Evolutionary conservation across 2,329 filamentous ascomycete genomes (phyloP), one percentile per base, ranked within the genome.

Genomic region (Rutstroemia sp.): DNA sequence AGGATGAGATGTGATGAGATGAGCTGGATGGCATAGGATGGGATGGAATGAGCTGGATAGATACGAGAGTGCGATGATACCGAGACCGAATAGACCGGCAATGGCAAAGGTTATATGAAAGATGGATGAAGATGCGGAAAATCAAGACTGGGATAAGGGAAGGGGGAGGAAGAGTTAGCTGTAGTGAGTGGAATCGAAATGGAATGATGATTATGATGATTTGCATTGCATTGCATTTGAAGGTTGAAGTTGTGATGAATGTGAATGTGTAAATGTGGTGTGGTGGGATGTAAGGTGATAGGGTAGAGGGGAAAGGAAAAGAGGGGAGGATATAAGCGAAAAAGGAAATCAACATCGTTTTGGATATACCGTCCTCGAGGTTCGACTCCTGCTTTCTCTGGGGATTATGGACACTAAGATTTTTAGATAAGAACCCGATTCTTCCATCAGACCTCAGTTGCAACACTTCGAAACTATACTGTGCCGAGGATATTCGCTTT

Each of bases 271-370:
- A 7, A 5, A 5, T 27, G 25, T 5, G 8, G 25, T 27, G 4
- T 27, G 25, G 7, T 27, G 25, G n/a, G n/a, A n/a, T n/a, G n/a
- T n/a, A n/a, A n/a, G n/a, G n/a, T n/a, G n/a, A n/a, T n/a, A n/a
- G n/a, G n/a, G n/a, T n/a, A n/a, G n/a, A n/a, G n/a, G n/a, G n/a
- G n/a, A n/a, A n/a, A n/a, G n/a, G n/a, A n/a, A n/a, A n/a, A n/a
- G n/a, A n/a, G n/a, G n/a, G n/a, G n/a, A n/a, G n/a, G n/a, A n/a
- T n/a, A n/a, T n/a, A n/a, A n/a, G n/a, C n/a, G n/a, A n/a, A n/a
- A n/a, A n/a, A n/a, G n/a, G n/a, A n/a, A 0, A 89, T 99, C 34
- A 94, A 97, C 69, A 96, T 99, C 87, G 94, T 97, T 2, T 74
- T 99, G 38, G 92, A 97, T 69, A 86, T 97, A 66, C 89, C 79